Conservation (phyloP, 805 yeast species). For the Saccharomycopsis fibuligera region DNA sequence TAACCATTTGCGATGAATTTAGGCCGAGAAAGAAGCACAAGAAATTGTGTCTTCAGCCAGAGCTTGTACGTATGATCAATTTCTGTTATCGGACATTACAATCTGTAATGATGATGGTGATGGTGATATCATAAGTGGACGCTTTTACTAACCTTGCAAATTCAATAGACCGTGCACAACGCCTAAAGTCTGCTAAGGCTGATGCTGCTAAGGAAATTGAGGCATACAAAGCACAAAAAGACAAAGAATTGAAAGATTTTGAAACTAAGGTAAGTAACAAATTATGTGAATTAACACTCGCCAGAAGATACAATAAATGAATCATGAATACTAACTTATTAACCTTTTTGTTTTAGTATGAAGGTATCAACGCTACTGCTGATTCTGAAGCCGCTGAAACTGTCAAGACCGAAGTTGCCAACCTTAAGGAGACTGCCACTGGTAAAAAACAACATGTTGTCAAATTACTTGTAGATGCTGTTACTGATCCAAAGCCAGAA, state of each 20-base stretch:
- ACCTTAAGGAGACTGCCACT: constrained; percentile 58
- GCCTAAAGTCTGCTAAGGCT: constrained; percentile 87
- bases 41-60: constrained; percentile 91
- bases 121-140: no score
- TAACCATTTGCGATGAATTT: constrained; percentile 12
- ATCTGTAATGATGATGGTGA: background rate
- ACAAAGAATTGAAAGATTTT: constrained; percentile 65
- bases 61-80: constrained; percentile 46
- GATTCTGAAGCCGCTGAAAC: constrained; percentile 73
- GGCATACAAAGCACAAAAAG: constrained; percentile 79
- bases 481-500: constrained; percentile 72
- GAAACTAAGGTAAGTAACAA: constrained; percentile 45
- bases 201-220: constrained; percentile 90
- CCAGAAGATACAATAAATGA: constrained; percentile 8
- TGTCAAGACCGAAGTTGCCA: constrained; percentile 63
- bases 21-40: constrained; percentile 97
- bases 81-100: background rate
- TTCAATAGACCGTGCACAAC: constrained; percentile 61
- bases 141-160: no score
- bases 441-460: constrained; percentile 64
- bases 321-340: constrained; percentile 9
- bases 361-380: constrained; percentile 68
- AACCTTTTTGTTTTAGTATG: constrained; percentile 34
- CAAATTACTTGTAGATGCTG: constrained; percentile 71
- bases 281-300: background rate